Conservation (phyloP, 495 filamentous ascomycete species). For the Bombardia bombarda region DNA sequence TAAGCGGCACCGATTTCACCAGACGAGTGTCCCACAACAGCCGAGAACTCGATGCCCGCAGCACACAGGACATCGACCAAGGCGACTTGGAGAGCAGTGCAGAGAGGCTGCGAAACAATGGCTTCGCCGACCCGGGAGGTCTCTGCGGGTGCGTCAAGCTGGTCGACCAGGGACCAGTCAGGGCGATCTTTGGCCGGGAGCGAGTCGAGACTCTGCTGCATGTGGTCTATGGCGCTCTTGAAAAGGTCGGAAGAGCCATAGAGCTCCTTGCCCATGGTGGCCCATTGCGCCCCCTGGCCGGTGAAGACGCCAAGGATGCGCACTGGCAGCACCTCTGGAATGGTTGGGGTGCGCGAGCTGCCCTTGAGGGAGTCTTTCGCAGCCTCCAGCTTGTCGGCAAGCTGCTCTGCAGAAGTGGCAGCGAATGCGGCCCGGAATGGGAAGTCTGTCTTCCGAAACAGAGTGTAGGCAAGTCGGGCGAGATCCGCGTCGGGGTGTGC, state of each 20-base stretch:
- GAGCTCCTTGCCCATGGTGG: constrained; percentile 13
- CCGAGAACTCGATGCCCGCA: constrained; percentile 35
- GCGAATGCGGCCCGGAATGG: neutral
- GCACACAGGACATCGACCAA: constrained; percentile 37
- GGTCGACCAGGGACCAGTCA: neutral
- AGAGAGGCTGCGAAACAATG: constrained; percentile 30
- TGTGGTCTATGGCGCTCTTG: neutral
- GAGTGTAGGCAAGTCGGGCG: neutral
- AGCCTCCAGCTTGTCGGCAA: neutral
- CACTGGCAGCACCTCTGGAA: no score
- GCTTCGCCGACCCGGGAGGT: neutral
- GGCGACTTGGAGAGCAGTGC: constrained; percentile 39
- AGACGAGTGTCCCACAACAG: constrained; percentile 51
- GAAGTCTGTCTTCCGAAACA: neutral
- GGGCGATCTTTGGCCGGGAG: neutral
- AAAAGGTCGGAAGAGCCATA: constrained; percentile 17
- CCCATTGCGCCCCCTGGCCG: constrained; percentile 5
- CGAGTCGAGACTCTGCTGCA: neutral
- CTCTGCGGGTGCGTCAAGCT: neutral
- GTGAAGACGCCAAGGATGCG: constrained; percentile 16
- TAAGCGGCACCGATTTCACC: constrained; percentile 48
- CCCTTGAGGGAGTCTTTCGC: neutral
- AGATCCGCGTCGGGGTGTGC: neutral
- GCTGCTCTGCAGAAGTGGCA: neutral
- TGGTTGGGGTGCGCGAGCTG: no score